Conservation (phyloP, 306 rosid genomes). For the Acacia acuminata region DNA sequence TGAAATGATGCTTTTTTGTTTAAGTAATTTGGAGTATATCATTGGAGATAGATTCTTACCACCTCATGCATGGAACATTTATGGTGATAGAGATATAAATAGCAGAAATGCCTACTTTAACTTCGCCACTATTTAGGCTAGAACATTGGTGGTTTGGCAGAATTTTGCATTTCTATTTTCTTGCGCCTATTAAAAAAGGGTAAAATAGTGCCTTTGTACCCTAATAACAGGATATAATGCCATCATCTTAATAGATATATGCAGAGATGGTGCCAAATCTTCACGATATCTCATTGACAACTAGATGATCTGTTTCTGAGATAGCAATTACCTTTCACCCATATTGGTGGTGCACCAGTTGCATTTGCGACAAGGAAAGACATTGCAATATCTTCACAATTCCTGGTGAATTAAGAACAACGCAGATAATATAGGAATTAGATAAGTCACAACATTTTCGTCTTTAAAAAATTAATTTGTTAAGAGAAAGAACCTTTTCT, state of each 20-base stretch:
- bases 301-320: neutral
- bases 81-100: neutral
- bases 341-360: slow-evolving; percentile 90
- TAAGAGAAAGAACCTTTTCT: slow-evolving; percentile 64
- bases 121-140: neutral
- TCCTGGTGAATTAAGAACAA: slow-evolving; percentile 56
- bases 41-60: too few species aligned
- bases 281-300: neutral
- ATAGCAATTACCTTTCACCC: slow-evolving; percentile 82
- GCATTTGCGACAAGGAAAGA: slow-evolving; percentile 94
- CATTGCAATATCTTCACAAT: slow-evolving; percentile 99
- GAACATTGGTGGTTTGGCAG: neutral
- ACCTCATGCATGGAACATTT: neutral
- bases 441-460: neutral
- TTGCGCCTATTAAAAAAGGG: neutral
- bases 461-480: neutral
- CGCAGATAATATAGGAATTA: neutral
- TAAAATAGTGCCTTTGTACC: neutral
- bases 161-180: neutral
- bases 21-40: too few species aligned
- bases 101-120: neutral
- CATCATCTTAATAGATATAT: neutral
- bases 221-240: neutral
- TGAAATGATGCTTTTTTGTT: neutral
- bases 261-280: neutral